Percentiles rank a stretch among this genome's conserved stretches.
phyloP scores from a whole-genome alignment of 768 basidiomycete species.

The Phylloporus sp. region DNA sequence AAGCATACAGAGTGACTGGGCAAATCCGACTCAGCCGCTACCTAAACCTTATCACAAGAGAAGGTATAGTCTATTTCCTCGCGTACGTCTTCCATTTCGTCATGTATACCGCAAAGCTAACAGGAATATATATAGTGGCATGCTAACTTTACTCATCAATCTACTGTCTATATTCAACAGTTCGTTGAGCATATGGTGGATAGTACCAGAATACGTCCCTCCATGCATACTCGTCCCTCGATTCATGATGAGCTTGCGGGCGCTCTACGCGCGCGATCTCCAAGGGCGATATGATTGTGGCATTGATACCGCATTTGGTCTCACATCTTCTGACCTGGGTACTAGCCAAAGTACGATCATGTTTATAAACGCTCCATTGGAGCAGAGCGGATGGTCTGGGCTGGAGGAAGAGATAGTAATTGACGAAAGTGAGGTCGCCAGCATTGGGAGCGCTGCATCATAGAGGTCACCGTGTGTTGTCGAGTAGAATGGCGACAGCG shows the following conservation, averaged over 20 bases:
- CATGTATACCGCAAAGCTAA: not conserved
- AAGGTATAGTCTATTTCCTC: not conserved
- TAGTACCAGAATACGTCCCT: not conserved
- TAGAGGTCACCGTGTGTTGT: no score
- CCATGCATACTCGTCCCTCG: not conserved
- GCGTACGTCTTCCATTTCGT: not conserved
- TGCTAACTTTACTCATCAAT: not conserved
- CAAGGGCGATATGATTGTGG: not conserved
- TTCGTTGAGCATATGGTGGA: not conserved
- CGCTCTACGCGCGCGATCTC: not conserved
- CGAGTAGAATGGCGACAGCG: no score
- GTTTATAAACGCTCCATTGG: not conserved
- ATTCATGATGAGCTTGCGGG: not conserved
- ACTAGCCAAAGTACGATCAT: not conserved
- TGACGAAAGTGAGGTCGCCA: not conserved
- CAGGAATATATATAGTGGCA: not conserved
- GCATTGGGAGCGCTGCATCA: no score
- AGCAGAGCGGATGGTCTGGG: not conserved
- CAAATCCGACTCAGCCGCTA: not conserved
- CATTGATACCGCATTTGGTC: not conserved
- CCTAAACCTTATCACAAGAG: not conserved
- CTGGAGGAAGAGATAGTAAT: not conserved
- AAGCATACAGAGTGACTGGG: not conserved
- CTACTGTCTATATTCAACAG: not conserved
- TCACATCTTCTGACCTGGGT: not conserved